Evolutionary conservation across 2,329 filamentous ascomycete genomes (phyloP), one percentile per base, ranked within the genome.

Genomic region (Claviceps humidiphila): DNA sequence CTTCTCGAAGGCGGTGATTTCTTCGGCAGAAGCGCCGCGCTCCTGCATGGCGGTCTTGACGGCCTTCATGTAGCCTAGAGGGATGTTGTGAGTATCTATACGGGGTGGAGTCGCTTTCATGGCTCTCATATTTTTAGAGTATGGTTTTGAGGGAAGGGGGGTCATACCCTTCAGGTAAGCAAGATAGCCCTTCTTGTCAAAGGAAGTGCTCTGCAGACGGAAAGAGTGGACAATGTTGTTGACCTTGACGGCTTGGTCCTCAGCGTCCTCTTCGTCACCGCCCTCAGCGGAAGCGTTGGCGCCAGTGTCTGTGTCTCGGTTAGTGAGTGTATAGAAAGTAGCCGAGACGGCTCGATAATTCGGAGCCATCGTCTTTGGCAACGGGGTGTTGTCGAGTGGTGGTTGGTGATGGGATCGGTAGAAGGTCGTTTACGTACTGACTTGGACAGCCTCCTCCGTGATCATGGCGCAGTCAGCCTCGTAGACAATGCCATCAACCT

Each of bases 201-300:
- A 90, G 20, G 64, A 68, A 55, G 85, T 90, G 68, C 76, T 75
- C 72, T 85, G 79, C 58, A 95, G 81, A 68, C 89, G 88, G 85
- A 97, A 97, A 63, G 87, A 87, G 77, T 90, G 77, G 68, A 95
- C 80, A 58, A 97, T 83, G 74, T 98, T 90, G 78, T 95, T 94
- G 74, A 96, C 90, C 68, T 82, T 81, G 73, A 84, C 71, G 54
- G 71, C 69, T 47, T 61, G 52, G 63, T 94, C 89, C 49, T 95
- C 90, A 62, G 82, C 62, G 58, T 70, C 85, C 63, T 90, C 88
- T 60, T 90, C 88, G 61, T 88, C 87, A 0, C 84, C 87, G 68
- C 86, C 91, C 77, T 97, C 93, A 57, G 93, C 90, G 63, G 91
- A 97, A 63, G 93, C 87, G 74, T 98, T 98, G 77, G 90, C 93